Conservation (phyloP, 169 alveolate genomes). For the Plasmodium falciparum region DNA sequence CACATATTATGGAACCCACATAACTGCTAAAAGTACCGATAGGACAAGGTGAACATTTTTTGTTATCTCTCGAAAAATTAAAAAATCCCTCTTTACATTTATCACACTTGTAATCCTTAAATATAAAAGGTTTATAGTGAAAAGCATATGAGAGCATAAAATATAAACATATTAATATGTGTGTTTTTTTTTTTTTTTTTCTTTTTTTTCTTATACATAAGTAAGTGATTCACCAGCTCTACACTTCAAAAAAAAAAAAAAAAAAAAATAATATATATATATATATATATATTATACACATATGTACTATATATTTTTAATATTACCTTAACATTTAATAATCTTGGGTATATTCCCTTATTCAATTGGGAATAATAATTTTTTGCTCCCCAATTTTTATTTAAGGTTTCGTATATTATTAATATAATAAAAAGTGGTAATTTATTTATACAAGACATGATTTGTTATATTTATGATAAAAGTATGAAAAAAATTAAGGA, state of each 20-base stretch:
- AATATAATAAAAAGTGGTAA: constrained; percentile 15
- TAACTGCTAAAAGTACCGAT: constrained; percentile 47
- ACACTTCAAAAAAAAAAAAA: constrained; percentile 49
- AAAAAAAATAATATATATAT: no score
- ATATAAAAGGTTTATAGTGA: background rate
- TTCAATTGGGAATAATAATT: background rate
- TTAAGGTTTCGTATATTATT: background rate
- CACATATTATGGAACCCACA: constrained; percentile 36
- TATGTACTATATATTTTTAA: no score
- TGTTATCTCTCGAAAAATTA: constrained; percentile 60
- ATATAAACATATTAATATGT: constrained; percentile 9
- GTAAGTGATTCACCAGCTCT: constrained; percentile 65
- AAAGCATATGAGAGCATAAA: background rate
- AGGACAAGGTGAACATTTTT: constrained; percentile 65
- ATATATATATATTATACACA: no score
- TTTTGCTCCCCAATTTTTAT: no score
- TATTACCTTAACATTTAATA: constrained; percentile 31
- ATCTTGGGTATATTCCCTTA: constrained; percentile 9
- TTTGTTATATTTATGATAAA: background rate
- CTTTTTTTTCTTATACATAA: constrained; percentile 38
- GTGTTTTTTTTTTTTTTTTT: background rate
- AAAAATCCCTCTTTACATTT: constrained; percentile 65
- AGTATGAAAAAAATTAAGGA: no score
- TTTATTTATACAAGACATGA: background rate
- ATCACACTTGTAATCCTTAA: constrained; percentile 50